Percentiles rank a stretch among this genome's conserved stretches.
Conservation (phyloP, 108 stramenopile species). For the Chaetoceros tenuissimus region DNA sequence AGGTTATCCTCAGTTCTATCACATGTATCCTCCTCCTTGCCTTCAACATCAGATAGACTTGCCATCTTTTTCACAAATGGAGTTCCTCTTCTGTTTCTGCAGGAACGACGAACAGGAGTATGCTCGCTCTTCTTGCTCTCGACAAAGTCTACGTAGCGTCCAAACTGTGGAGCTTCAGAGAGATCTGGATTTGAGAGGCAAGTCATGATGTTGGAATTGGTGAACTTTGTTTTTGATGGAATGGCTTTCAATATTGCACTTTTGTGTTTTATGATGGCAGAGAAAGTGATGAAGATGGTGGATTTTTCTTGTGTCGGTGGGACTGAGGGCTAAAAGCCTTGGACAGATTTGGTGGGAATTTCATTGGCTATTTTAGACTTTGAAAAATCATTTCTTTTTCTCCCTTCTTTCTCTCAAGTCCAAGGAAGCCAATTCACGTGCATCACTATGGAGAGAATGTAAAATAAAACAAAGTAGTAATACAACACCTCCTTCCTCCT, state of each 20-base stretch:
- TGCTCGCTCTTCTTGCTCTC: neutral
- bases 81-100: neutral
- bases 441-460: conserved; percentile 51
- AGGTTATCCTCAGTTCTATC: neutral
- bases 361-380: too few species aligned
- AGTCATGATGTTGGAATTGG: neutral
- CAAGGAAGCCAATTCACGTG: conserved; percentile 75
- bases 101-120: neutral
- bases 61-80: neutral
- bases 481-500: conserved; percentile 9
- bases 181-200: neutral
- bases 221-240: neutral
- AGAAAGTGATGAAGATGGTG: neutral
- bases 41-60: neutral
- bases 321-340: too few species aligned
- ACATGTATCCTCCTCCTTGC: neutral
- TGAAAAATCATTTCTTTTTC: too few species aligned
- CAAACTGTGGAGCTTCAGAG: neutral
- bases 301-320: neutral
- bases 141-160: neutral
- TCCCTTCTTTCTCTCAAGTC: conserved; percentile 27
- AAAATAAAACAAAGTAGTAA: conserved; percentile 51
- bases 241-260: too few species aligned
- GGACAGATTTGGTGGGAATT: too few species aligned
- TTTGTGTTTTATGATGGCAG: neutral